phyloP scores from a whole-genome alignment of 2,329 filamentous ascomycete species.

The Decorospora gaudefroyi region DNA sequence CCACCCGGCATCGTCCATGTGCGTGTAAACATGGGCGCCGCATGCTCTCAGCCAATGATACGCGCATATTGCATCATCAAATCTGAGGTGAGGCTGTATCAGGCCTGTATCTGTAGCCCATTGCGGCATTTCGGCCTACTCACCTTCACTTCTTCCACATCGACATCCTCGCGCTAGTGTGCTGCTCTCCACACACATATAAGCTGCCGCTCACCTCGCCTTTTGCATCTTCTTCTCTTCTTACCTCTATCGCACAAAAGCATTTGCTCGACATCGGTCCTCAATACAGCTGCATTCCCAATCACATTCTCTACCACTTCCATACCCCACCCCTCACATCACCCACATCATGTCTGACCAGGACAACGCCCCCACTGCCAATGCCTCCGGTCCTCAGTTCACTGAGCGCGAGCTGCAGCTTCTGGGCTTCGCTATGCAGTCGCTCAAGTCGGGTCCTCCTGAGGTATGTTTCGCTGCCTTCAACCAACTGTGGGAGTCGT shows the following conservation, averaged over 20 bases:
- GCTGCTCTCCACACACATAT: not conserved
- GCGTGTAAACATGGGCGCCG: not conserved
- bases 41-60: not conserved
- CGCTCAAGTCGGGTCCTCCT: constrained; percentile 45
- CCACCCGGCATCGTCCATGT: not conserved
- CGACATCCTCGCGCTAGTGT: constrained; percentile 9
- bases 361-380: constrained; percentile 15
- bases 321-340: no score
- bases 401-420: constrained; percentile 45
- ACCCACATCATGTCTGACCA: constrained; percentile 34
- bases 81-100: constrained; percentile 11
- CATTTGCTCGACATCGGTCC: not conserved
- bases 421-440: constrained; percentile 46
- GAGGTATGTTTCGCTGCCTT: no score
- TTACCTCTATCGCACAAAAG: not conserved
- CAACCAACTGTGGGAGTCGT: no score
- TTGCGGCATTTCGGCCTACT: constrained; percentile 9
- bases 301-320: no score
- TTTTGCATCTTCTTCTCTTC: constrained; percentile 3
- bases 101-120: not conserved
- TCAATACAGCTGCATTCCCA: not conserved
- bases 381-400: constrained; percentile 27
- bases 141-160: constrained; percentile 18
- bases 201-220: not conserved
- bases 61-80: not conserved